Base-by-base conservation (phyloP, 176 grass and related monocot species). In the Canna indica region DNA sequence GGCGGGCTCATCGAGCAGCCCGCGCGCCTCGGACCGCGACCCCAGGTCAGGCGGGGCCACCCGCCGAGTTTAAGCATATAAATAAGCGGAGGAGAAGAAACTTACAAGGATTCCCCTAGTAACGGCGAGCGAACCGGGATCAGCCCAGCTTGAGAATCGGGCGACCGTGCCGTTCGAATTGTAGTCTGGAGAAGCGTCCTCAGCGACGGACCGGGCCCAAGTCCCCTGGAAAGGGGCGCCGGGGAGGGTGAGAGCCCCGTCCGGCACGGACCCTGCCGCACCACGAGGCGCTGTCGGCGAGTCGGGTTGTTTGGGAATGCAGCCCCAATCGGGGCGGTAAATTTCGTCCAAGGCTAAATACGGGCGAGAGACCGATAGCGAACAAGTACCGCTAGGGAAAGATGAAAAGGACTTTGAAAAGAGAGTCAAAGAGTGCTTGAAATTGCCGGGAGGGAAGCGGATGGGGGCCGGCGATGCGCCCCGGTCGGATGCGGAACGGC, bases 41-140 rank as follows among this genome's bases (percentile, higher is more conserved):
- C n/a, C n/a, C n/a, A n/a, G n/a, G n/a, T n/a, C n/a, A n/a, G n/a
- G n/a, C n/a, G n/a, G n/a, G n/a, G n/a, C n/a, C n/a, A n/a, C n/a
- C n/a, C n/a, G n/a, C n/a, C n/a, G n/a, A n/a, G 77, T 73, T 80
- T 80, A 80, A 80, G 77, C 77, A 81, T 81, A 81, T 81, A 75
- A 81, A 68, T 81, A 81, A 81, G 73, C 65, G 73, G 79, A 82
- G 79, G 53, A 82, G 79, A 76, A 82, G 79, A 82, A 82, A 82
- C 79, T 82, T 82, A 82, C 65, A 22, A 76, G 79, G 79, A 82
- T 82, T 82, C 79, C 79, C 79, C 63, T 76, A 82, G 79, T 82
- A 82, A 82, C 79, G 79, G 79, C 65, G 80, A 82, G 80, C 73
- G 80, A 82, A 82, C 72, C 56, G 67, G 79, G 80, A 82, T 10